These are phyloP conservation scores for Magnusiomyces fungicola DNA, from an alignment of 1,139 yeast genomes.

Conservation along the genomic window DNA sequence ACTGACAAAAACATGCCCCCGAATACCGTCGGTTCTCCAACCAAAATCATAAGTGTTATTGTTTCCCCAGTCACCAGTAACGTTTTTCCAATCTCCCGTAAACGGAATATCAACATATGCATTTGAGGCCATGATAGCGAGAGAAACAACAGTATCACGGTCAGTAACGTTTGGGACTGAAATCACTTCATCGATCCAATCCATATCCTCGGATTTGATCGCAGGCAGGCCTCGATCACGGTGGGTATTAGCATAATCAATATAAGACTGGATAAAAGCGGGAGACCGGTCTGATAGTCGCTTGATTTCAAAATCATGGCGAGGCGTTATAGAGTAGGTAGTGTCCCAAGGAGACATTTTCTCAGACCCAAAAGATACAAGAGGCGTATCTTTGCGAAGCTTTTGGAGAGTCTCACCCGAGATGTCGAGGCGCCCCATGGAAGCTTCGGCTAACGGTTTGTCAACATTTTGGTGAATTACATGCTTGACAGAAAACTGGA, in stretches of 20 bases:
- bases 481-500: slow-evolving; percentile 10
- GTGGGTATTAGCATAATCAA: slow-evolving; percentile 45
- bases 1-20: slow-evolving; percentile 86
- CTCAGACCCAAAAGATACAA: neutral
- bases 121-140: slow-evolving; percentile 84
- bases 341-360: slow-evolving; percentile 7
- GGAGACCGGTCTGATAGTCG: slow-evolving; percentile 57
- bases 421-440: slow-evolving; percentile 10
- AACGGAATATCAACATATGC: slow-evolving; percentile 79
- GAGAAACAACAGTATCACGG: slow-evolving; percentile 58
- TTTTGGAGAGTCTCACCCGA: neutral
- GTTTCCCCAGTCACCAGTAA: slow-evolving; percentile 51
- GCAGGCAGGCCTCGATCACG: slow-evolving; percentile 15
- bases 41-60: slow-evolving; percentile 47
- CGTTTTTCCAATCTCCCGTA: slow-evolving; percentile 85
- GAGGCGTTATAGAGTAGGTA: neutral
- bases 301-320: slow-evolving; percentile 26
- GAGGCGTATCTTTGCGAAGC: neutral
- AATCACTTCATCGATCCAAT: slow-evolving; percentile 32
- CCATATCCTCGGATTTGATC: slow-evolving; percentile 20
- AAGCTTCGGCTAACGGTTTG: slow-evolving; percentile 10
- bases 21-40: slow-evolving; percentile 76
- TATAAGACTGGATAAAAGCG: slow-evolving; percentile 55
- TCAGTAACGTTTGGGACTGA: slow-evolving; percentile 69
- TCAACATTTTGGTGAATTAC: slow-evolving; percentile 13